A percentile compares a stretch with the other conserved stretches of the same genome.
Evolutionary conservation across 2,329 filamentous ascomycete species (phyloP).

Genomic region (Hypoxylon sp.): DNA sequence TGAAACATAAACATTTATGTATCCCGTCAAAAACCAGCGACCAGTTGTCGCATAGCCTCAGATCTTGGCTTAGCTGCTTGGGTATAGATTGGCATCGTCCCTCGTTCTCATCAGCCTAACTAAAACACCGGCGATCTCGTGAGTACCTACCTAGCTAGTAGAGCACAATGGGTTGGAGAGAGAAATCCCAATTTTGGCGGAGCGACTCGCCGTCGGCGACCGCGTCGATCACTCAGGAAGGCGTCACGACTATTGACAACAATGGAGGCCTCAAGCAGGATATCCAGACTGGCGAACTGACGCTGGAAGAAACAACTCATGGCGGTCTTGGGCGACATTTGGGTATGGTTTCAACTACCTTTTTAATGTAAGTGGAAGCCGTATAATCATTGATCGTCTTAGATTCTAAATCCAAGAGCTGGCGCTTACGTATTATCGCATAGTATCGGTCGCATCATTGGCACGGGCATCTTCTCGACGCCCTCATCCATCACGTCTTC

Average conservation of each 20-base stretch:
- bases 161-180: slow-evolving; percentile 4
- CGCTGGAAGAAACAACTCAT: neutral
- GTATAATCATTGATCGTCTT: neutral
- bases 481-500: slow-evolving; percentile 2
- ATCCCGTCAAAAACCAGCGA: too few relatives aligned
- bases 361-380: slow-evolving; percentile 7
- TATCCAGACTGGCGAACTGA: slow-evolving; percentile 1
- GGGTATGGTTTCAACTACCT: slow-evolving; percentile 1
- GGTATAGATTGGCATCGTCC: too few relatives aligned
- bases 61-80: too few relatives aligned
- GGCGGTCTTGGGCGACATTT: slow-evolving; percentile 4
- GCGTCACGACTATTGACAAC: neutral
- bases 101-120: too few relatives aligned
- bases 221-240: neutral
- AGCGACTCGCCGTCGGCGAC: slow-evolving; percentile 3
- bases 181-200: slow-evolving; percentile 3
- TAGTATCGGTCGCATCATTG: slow-evolving; percentile 7
- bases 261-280: slow-evolving; percentile 1
- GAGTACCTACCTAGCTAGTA: neutral
- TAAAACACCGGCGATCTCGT: too few relatives aligned
- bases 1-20: neutral
- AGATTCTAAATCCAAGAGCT: neutral
- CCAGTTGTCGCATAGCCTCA: too few relatives aligned
- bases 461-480: slow-evolving; percentile 3
- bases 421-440: neutral